Base-by-base conservation (phyloP, 768 basidiomycete species). In the Terana coerulea region DNA sequence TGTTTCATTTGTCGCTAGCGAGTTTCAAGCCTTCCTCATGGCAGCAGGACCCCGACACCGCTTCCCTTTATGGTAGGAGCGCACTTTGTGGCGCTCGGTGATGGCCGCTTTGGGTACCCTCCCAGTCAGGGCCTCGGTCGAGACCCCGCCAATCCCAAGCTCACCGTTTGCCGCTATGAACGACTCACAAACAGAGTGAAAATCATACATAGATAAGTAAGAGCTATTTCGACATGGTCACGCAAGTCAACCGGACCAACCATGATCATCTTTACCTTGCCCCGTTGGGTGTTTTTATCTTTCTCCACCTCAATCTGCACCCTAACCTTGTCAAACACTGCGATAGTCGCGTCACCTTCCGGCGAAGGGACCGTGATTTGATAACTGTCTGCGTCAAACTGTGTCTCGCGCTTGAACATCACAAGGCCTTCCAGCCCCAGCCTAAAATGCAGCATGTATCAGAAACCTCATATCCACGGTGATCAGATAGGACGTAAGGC, bases 221-320 rank as follows among this genome's bases (percentile, higher is more conserved):
- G n/a, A n/a, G n/a, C n/a, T n/a, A n/a, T n/a, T n/a, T n/a, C n/a
- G n/a, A n/a, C n/a, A n/a, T n/a, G n/a, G n/a, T 2, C 45, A 14
- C 45, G 45, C 17, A 46, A 22, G 44, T 89, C 80, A 19, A 89
- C 71, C 5, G 88, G 89, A 45, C 77, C 70, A 10, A 83, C 73
- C 25, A 93, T 74, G 5, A 77, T 80, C 90, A 91, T 91, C 70
- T 86, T 91, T 6, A 95, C 92, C 56, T 84, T 84, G 9, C 91
- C 92, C 54, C 93, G 74, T 62, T 95, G 91, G 15, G 94, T 97
- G 57, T 94, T 95, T 62, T 79, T 87, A 62, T 97, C 95, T 75
- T 93, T 97, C 68, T 95, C 94, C 5, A 98, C 91, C 53, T 85
- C 81, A 35, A 99, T 88, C 58, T 82, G 78, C n/a, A 98, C 95